Conservation (phyloP, 106 monocot genomes). For the Dioscorea dumetorum region DNA sequence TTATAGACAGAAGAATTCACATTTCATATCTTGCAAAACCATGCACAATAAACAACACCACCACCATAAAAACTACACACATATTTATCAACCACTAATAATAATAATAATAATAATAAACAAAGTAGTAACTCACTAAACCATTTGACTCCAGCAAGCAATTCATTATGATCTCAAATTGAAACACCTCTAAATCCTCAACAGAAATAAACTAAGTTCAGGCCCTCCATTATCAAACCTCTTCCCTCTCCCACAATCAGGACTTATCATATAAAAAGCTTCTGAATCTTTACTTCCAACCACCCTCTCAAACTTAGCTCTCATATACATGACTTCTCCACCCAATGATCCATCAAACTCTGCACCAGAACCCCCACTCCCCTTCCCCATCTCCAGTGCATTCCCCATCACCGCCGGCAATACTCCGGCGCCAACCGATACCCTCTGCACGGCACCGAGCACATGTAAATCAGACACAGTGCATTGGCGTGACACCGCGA, state of each 20-base stretch:
- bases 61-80: too few relatives aligned
- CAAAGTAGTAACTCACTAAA: too few relatives aligned
- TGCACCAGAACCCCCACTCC: too few relatives aligned
- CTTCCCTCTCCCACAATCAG: constrained; percentile 17
- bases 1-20: too few relatives aligned
- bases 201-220: constrained; percentile 52
- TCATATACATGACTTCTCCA: constrained; percentile 40
- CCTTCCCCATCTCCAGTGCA: neutral
- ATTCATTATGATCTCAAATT: too few relatives aligned
- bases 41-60: too few relatives aligned
- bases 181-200: constrained; percentile 25
- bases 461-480: constrained; percentile 20
- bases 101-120: too few relatives aligned
- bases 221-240: constrained; percentile 13
- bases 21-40: too few relatives aligned
- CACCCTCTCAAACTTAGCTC: constrained; percentile 55
- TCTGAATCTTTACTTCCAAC: constrained; percentile 49
- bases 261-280: constrained; percentile 66
- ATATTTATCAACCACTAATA: too few relatives aligned
- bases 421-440: constrained; percentile 60
- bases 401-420: neutral
- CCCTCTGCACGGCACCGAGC: constrained; percentile 20
- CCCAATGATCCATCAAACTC: neutral
- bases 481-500: constrained; percentile 29
- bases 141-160: too few relatives aligned